These are phyloP conservation scores for Gnetum montanum DNA, from an alignment of 75 land plant species.

Conservation along the genomic window DNA sequence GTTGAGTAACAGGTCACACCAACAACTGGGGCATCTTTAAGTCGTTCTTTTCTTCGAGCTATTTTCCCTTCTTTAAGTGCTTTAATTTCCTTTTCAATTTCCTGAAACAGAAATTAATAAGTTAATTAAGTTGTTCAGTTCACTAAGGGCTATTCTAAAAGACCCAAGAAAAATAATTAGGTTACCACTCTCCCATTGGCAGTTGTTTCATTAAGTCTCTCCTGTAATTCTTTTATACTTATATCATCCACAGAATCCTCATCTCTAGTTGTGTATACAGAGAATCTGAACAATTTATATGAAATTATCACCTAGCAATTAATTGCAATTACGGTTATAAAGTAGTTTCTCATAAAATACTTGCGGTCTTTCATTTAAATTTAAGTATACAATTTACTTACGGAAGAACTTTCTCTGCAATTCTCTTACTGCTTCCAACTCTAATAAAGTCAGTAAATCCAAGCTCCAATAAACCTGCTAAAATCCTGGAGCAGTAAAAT, in stretches of 20 bases:
- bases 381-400: conserved; percentile 11
- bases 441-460: conserved; percentile 21
- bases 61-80: conserved; percentile 16
- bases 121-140: background rate
- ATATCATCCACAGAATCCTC: conserved; percentile 7
- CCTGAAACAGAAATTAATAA: conserved; percentile 6
- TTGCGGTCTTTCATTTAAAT: too few species aligned
- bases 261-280: conserved; percentile 9
- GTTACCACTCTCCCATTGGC: conserved; percentile 10
- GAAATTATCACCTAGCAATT: too few species aligned
- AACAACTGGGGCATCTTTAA: conserved; percentile 16
- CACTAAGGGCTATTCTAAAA: too few species aligned
- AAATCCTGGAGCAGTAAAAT: conserved; percentile 18
- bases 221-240: conserved; percentile 11
- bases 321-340: too few species aligned
- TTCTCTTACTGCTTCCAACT: conserved; percentile 16
- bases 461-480: conserved; percentile 22
- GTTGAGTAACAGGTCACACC: conserved; percentile 20
- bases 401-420: conserved; percentile 20
- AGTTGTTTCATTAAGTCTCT: conserved; percentile 9
- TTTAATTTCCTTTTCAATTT: conserved; percentile 18
- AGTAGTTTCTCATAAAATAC: too few species aligned
- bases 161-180: background rate
- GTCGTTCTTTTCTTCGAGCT: conserved; percentile 6
- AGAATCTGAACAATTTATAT: conserved; percentile 17